Evolutionary conservation across 345 rosid species (phyloP).

Genomic region (Xanthoceras sorbifolium): DNA sequence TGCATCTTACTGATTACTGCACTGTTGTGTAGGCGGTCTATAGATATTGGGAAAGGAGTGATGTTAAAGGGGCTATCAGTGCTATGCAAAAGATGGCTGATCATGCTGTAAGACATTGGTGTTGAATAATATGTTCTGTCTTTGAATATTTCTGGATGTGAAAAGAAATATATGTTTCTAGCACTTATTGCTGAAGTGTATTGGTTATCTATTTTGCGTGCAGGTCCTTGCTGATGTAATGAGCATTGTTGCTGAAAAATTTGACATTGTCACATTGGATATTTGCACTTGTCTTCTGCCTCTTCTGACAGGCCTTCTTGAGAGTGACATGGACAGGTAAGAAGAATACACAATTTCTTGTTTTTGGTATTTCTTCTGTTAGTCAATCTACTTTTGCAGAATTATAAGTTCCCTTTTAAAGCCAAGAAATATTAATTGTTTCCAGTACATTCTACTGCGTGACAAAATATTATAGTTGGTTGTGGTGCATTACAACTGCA

Average conservation of each 20-base stretch:
- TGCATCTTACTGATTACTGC: slow-evolving; percentile 28
- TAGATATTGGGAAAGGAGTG: slow-evolving; percentile 90
- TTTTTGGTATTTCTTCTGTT: not conserved
- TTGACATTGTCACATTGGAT: slow-evolving; percentile 76
- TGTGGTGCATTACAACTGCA: not conserved
- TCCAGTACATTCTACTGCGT: not conserved
- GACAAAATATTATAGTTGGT: not conserved
- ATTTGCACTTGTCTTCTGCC: slow-evolving; percentile 86
- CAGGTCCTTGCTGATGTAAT: slow-evolving; percentile 92
- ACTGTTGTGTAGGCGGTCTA: slow-evolving; percentile 61
- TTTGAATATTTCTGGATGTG: slow-evolving; percentile 3
- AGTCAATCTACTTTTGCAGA: not conserved
- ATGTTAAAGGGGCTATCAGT: slow-evolving; percentile 70
- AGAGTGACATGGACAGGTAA: slow-evolving; percentile 88
- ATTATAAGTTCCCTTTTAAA: not conserved
- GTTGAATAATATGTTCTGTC: not conserved
- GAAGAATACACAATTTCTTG: slow-evolving; percentile 12
- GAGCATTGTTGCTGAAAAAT: slow-evolving; percentile 61
- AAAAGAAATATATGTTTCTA: not conserved
- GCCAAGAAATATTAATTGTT: not conserved
- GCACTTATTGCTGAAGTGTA: not conserved
- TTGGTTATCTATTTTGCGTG: slow-evolving; percentile 3
- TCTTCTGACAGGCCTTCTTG: slow-evolving; percentile 71
- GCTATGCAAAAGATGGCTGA: slow-evolving; percentile 96
- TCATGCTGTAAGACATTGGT: slow-evolving; percentile 62